Evolutionary conservation across 2,329 filamentous ascomycete genomes (phyloP).

Genomic region (Drechslerella stenobrocha): DNA sequence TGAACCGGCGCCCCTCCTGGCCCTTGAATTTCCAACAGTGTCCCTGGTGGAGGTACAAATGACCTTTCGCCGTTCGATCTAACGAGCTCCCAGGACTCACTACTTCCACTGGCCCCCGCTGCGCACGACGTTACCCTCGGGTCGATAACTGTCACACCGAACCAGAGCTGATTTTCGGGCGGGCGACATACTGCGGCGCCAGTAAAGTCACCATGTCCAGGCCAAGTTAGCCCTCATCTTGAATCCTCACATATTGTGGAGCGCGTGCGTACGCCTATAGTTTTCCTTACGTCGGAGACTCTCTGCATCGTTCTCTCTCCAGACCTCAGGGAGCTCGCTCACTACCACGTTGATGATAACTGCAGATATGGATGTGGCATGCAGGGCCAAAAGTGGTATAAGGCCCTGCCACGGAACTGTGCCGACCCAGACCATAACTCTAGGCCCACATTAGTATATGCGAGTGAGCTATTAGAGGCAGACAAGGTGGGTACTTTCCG

Average conservation of each 20-base stretch:
- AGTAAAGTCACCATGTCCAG: neutral
- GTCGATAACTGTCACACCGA: slow-evolving; percentile 31
- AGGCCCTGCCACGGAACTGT: neutral
- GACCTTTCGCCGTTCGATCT: slow-evolving; percentile 3
- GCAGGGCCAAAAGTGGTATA: slow-evolving; percentile 3
- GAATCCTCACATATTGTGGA: neutral
- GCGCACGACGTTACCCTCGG: slow-evolving; percentile 17
- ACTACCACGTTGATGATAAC: slow-evolving; percentile 29
- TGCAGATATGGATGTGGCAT: slow-evolving; percentile 6
- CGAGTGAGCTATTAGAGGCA: neutral
- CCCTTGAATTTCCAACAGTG: slow-evolving; percentile 20
- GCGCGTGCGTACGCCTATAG: slow-evolving; percentile 28
- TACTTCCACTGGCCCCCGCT: neutral
- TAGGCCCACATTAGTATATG: neutral
- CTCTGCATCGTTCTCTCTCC: slow-evolving; percentile 25
- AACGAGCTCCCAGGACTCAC: slow-evolving; percentile 14
- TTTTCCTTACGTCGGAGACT: slow-evolving; percentile 35
- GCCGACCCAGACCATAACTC: slow-evolving; percentile 14
- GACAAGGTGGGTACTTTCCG: too few species aligned
- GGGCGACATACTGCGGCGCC: slow-evolving; percentile 33
- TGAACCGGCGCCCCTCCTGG: slow-evolving; percentile 19
- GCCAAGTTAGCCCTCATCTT: neutral
- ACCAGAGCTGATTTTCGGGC: slow-evolving; percentile 22
- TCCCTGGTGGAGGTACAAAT: slow-evolving; percentile 14
- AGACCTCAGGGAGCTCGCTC: slow-evolving; percentile 17